Percentiles rank a stretch among this genome's conserved stretches.
Conservation (phyloP, 2,329 filamentous ascomycete genomes). For the Neonectria hederae region DNA sequence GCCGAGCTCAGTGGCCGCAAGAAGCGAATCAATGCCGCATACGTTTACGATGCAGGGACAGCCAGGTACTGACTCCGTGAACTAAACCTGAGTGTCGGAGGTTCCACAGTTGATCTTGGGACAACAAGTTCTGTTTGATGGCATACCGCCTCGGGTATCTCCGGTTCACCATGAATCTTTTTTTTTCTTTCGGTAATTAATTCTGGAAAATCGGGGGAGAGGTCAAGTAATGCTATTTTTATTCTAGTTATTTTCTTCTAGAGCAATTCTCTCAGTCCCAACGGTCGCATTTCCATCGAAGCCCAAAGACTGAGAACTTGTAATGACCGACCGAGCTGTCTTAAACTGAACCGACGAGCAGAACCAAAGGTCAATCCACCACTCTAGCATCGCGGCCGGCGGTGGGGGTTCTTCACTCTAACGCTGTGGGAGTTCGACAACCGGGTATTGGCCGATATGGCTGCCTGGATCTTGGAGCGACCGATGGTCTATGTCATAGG, state of each 20-base stretch:
- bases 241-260: too few relatives aligned
- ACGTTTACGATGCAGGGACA: too few relatives aligned
- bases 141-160: slow-evolving; percentile 28
- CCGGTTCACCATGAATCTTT: background rate
- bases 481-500: background rate
- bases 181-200: too few relatives aligned
- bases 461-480: background rate
- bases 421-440: background rate
- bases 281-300: background rate
- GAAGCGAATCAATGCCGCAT: slow-evolving; percentile 22
- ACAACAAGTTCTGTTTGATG: too few relatives aligned
- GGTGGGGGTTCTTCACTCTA: background rate
- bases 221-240: too few relatives aligned
- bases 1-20: slow-evolving; percentile 27
- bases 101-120: too few relatives aligned
- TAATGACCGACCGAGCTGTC: background rate
- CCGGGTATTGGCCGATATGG: background rate
- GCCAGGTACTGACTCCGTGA: too few relatives aligned
- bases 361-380: slow-evolving; percentile 8
- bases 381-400: slow-evolving; percentile 3
- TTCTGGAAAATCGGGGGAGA: too few relatives aligned
- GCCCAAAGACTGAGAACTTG: background rate
- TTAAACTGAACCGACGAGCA: slow-evolving; percentile 16
- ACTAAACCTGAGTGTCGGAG: too few relatives aligned
- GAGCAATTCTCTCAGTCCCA: background rate